phyloP scores from a whole-genome alignment of 495 filamentous ascomycete genomes.

The Penicillium soppii region DNA sequence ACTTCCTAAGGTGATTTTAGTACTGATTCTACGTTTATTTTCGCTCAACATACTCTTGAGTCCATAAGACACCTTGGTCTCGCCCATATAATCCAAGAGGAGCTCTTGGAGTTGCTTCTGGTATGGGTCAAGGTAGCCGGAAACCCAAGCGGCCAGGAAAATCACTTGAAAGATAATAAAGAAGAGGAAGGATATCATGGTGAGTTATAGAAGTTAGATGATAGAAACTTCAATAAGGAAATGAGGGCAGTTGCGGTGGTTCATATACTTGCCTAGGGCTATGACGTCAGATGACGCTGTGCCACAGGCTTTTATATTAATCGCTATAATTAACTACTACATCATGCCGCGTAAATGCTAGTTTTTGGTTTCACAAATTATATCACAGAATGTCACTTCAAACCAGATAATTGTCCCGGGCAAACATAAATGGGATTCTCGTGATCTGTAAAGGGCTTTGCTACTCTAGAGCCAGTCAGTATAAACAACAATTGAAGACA shows the following conservation, averaged over 20 bases:
- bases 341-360: too few relatives aligned
- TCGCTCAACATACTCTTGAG: slow-evolving; percentile 30
- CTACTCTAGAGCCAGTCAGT: too few relatives aligned
- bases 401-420: too few relatives aligned
- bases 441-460: too few relatives aligned
- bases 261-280: not conserved
- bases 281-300: slow-evolving; percentile 4
- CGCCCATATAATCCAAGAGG: slow-evolving; percentile 51
- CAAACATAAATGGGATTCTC: too few relatives aligned
- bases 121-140: slow-evolving; percentile 32
- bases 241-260: not conserved
- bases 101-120: slow-evolving; percentile 45
- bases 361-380: too few relatives aligned
- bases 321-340: too few relatives aligned
- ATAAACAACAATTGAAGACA: too few relatives aligned
- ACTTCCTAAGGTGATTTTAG: slow-evolving; percentile 11
- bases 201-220: not conserved
- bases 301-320: too few relatives aligned
- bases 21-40: not conserved
- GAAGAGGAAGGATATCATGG: slow-evolving; percentile 28
- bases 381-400: too few relatives aligned
- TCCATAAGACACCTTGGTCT: slow-evolving; percentile 47
- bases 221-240: not conserved
- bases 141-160: slow-evolving; percentile 34
- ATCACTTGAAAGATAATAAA: slow-evolving; percentile 21